These are phyloP conservation scores for Magnusiomyces tetraspermus DNA, from an alignment of 1,139 yeast species.

Conservation along the genomic window DNA sequence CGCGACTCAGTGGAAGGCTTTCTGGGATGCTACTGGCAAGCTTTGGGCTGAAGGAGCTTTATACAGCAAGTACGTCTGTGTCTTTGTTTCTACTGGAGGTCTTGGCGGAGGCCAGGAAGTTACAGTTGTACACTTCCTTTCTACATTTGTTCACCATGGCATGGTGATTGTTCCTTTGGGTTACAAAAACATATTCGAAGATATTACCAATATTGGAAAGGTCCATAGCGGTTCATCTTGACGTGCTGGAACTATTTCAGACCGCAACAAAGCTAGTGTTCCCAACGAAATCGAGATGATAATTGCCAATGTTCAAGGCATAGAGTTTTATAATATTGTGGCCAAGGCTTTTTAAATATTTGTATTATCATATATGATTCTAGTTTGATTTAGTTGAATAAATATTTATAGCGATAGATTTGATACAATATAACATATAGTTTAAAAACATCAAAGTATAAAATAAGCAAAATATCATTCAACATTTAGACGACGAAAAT, in stretches of 20 bases:
- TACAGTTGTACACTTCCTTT: slow-evolving; percentile 55
- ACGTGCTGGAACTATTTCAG: slow-evolving; percentile 84
- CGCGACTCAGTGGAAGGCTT: slow-evolving; percentile 56
- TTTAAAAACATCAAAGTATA: no score
- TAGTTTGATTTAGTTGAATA: no score
- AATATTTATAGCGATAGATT: no score
- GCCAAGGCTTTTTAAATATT: slow-evolving; percentile 18
- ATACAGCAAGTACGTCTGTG: slow-evolving; percentile 51
- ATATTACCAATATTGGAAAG: slow-evolving; percentile 52
- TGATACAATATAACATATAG: no score
- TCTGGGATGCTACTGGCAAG: slow-evolving; percentile 52
- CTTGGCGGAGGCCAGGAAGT: slow-evolving; percentile 81
- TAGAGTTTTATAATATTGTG: slow-evolving; percentile 45
- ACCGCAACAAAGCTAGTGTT: slow-evolving; percentile 67
- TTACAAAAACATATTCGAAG: slow-evolving; percentile 52
- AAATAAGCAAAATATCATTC: no score
- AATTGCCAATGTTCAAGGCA: slow-evolving; percentile 58
- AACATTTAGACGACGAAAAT: no score
- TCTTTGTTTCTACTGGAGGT: slow-evolving; percentile 63
- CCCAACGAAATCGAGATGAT: slow-evolving; percentile 58
- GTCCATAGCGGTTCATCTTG: slow-evolving; percentile 79
- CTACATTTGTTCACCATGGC: slow-evolving; percentile 71
- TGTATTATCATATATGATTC: no score
- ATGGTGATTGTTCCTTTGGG: slow-evolving; percentile 74
- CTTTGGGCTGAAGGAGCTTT: slow-evolving; percentile 78